Evolutionary conservation across 108 stramenopile genomes (phyloP).

Genomic region (Cyclostephanos invisitatus): DNA sequence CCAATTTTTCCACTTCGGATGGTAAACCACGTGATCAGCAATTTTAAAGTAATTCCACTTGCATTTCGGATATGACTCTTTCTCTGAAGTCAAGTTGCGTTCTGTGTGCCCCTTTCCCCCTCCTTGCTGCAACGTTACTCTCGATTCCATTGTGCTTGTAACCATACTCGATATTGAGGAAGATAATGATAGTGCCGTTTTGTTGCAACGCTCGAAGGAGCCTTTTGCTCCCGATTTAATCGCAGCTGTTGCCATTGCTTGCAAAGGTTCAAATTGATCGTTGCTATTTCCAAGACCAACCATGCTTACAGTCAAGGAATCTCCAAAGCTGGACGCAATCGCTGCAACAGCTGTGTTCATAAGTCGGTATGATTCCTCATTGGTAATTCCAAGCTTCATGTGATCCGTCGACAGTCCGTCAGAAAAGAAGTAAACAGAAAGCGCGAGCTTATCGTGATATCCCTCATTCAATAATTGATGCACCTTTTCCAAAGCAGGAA

Average conservation of each 20-base stretch:
- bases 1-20: constrained; percentile 10
- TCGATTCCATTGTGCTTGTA: constrained; percentile 47
- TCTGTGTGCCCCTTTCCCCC: constrained; percentile 27
- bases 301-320: constrained; percentile 21
- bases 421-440: constrained; percentile 37
- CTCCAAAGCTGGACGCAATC: constrained; percentile 23
- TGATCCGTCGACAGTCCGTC: constrained; percentile 35
- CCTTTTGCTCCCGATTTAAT: constrained; percentile 32
- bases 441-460: constrained; percentile 25
- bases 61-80: constrained; percentile 10
- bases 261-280: constrained; percentile 26
- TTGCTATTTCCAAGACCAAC: constrained; percentile 40
- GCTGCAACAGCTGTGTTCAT: constrained; percentile 20
- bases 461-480: constrained; percentile 11
- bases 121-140: constrained; percentile 41
- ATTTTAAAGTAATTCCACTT: constrained; percentile 48
- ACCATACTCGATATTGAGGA: constrained; percentile 54
- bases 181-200: constrained; percentile 44
- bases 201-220: constrained; percentile 51
- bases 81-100: constrained; percentile 33
- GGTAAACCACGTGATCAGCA: constrained; percentile 34
- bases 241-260: constrained; percentile 31
- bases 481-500: constrained; percentile 31
- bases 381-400: constrained; percentile 20
- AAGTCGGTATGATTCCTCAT: constrained; percentile 11